A percentile compares a stretch with the other conserved stretches of the same genome.
phyloP scores from a whole-genome alignment of 78 protist species.

The Speleostelium caveatum region DNA sequence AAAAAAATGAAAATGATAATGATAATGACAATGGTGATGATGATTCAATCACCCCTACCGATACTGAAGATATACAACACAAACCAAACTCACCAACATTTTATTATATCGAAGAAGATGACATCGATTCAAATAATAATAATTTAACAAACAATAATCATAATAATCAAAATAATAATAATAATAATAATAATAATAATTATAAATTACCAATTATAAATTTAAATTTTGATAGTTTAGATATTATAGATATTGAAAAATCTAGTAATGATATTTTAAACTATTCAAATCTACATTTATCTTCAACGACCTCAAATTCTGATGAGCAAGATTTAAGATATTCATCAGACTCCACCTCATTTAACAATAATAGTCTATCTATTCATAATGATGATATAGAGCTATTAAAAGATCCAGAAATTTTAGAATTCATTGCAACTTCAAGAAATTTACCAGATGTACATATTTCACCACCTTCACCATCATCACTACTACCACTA shows the following conservation, averaged over 20 bases:
- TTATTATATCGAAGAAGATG: too few relatives aligned
- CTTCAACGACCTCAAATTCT: background rate
- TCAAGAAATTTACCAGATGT: background rate
- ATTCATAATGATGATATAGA: too few relatives aligned
- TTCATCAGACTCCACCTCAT: background rate
- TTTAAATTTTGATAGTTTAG: too few relatives aligned
- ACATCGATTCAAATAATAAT: too few relatives aligned
- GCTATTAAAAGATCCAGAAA: background rate
- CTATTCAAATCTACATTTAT: too few relatives aligned
- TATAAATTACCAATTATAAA: background rate
- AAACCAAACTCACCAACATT: too few relatives aligned
- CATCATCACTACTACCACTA: background rate
- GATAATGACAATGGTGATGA: background rate
- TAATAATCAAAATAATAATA: too few relatives aligned
- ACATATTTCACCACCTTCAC: background rate
- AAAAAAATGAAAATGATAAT: background rate
- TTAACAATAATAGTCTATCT: background rate
- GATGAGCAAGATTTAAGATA: background rate
- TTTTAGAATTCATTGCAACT: background rate
- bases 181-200: too few relatives aligned
- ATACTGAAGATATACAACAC: too few relatives aligned
- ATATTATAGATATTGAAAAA: too few relatives aligned
- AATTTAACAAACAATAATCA: too few relatives aligned
- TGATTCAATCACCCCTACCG: too few relatives aligned
- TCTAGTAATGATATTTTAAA: background rate